Percentiles rank a stretch among this genome's conserved stretches.
Evolutionary conservation across 768 basidiomycete species (phyloP).

Genomic region (Dacryopinax primogenitus): DNA sequence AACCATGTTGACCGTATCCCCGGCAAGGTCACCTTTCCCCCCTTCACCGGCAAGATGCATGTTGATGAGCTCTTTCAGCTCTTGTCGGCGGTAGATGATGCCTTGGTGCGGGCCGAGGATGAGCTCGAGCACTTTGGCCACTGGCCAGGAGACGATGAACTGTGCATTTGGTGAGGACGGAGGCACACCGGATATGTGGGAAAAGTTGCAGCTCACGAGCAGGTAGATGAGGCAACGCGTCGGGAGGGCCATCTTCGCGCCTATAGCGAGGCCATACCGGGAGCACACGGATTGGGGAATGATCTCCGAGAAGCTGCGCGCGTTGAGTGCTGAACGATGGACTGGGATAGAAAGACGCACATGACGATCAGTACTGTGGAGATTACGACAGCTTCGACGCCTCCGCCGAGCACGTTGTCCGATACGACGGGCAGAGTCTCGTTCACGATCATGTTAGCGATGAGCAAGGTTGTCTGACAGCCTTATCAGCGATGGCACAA

Average conservation of each 20-base stretch:
- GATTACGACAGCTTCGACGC: constrained; percentile 60
- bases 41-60: constrained; percentile 60
- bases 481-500: neutral
- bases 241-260: constrained; percentile 70
- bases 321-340: neutral
- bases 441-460: constrained; percentile 88
- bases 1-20: constrained; percentile 79
- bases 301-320: constrained; percentile 68
- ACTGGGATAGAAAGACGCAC: constrained; percentile 36
- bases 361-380: constrained; percentile 79
- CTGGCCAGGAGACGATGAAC: constrained; percentile 61
- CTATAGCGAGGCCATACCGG: constrained; percentile 76
- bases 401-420: constrained; percentile 67
- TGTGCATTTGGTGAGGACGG: neutral
- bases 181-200: neutral
- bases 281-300: constrained; percentile 90
- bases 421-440: constrained; percentile 76
- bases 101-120: constrained; percentile 75
- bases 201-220: constrained; percentile 40
- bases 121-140: constrained; percentile 68
- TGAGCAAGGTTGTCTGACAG: constrained; percentile 41
- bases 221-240: constrained; percentile 55
- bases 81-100: constrained; percentile 76
- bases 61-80: constrained; percentile 81
- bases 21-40: constrained; percentile 71